Evolutionary conservation across 2,329 filamentous ascomycete genomes (phyloP).

Genomic region (Monilinia laxa): DNA sequence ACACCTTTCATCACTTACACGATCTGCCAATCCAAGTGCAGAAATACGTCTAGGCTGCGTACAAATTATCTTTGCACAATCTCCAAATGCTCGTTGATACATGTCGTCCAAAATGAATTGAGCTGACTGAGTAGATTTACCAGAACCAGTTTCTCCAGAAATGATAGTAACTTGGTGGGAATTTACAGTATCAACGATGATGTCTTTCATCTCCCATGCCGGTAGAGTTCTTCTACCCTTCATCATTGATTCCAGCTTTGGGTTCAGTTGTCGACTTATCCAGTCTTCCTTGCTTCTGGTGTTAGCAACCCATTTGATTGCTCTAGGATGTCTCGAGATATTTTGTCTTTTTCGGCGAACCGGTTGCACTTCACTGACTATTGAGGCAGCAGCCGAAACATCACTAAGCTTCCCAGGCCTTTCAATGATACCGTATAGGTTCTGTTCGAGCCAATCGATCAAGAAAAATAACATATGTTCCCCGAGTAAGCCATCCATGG

Average conservation of each 20-base stretch:
- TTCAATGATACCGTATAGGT: constrained; percentile 78
- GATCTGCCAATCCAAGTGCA: constrained; percentile 87
- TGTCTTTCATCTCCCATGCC: constrained; percentile 80
- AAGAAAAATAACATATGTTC: constrained; percentile 91
- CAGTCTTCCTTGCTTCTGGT: constrained; percentile 64
- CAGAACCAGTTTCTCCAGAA: constrained; percentile 93
- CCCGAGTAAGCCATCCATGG: constrained; percentile 68
- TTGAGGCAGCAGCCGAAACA: constrained; percentile 75
- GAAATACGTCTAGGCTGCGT: constrained; percentile 95
- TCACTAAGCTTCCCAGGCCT: constrained; percentile 81
- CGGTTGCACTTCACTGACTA: constrained; percentile 52
- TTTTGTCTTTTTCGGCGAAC: constrained; percentile 36
- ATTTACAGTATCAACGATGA: constrained; percentile 73
- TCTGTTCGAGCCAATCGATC: constrained; percentile 86
- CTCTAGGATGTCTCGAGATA: constrained; percentile 51
- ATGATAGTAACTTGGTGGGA: constrained; percentile 90
- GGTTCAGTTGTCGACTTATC: constrained; percentile 63
- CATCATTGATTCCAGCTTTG: constrained; percentile 73
- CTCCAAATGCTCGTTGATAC: constrained; percentile 72
- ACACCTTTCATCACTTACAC: constrained; percentile 90
- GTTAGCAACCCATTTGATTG: constrained; percentile 64
- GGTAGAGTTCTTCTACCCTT: constrained; percentile 71
- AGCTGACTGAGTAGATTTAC: constrained; percentile 95
- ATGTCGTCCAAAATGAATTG: constrained; percentile 94
- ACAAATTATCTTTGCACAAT: constrained; percentile 84